Evolutionary conservation across 768 basidiomycete genomes (phyloP), one percentile per base, ranked within the genome.

Genomic region (Psilocybe cyanescens): DNA sequence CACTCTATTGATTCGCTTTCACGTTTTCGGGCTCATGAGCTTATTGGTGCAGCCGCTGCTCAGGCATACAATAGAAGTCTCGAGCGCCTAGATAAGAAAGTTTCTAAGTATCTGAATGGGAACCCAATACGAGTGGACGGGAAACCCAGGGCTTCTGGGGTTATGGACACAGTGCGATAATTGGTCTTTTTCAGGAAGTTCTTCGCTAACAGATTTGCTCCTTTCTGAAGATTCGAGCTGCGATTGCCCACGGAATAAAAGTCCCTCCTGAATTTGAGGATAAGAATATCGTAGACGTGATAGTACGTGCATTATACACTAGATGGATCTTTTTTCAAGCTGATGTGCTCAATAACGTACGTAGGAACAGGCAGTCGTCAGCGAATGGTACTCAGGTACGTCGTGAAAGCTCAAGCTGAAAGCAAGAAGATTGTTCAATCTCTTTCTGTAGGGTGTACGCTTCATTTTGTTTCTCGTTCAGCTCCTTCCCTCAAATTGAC

Each of bases 261-360:
- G 83, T 94, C 2, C 92, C 92, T 2, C 72, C 82, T 1, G 92
- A 90, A 64, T 90, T 94, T 57, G 79, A 85, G 62, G 90, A 94
- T 60, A 82, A 84, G 54, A 68, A 71, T 14, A 78, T 89, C 5
- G 73, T 88, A 3, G 82, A 85, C 64, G 66, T 82, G 46, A 85
- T 94, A 31, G 91, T 89, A 66, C 48, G 79, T 72, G 16, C 14
- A 16, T 4, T 8, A 33, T 24, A 0, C 33, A 29, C 33, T 4
- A 8, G 8, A 17, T 35, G 29, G 16, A 2, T 16, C 11, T 48
- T n/a, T 47, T 14, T 17, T 35, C 31, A 1, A 30, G 4, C 37
- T 44, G 8, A 17, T 24, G 52, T 11, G 51, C 49, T 58, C 37
- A 49, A 16, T 17, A 19, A 49, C 19, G 11, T 6, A 8, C 4